A percentile compares a stretch with the other conserved stretches of the same genome.
These are phyloP conservation scores for Aphelidium insulamus DNA, from an alignment of 371 early-diverging fungal genomes.

Conservation along the genomic window DNA sequence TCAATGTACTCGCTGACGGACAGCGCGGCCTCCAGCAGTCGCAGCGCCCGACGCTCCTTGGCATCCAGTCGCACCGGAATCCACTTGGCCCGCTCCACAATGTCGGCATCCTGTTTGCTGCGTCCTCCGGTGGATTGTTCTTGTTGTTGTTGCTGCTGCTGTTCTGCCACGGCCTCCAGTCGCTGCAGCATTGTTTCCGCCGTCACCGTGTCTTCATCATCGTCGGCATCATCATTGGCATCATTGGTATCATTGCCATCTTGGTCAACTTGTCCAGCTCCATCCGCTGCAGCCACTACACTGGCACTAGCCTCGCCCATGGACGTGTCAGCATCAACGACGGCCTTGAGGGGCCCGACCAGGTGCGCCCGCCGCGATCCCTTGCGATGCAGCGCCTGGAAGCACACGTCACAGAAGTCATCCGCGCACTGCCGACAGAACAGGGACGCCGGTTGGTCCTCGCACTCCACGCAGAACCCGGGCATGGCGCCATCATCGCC, in stretches of 20 bases:
- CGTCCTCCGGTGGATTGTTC: slow-evolving; percentile 13
- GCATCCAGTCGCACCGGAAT: slow-evolving; percentile 74
- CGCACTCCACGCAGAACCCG: slow-evolving; percentile 5
- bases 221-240: slow-evolving; percentile 7
- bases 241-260: slow-evolving; percentile 2
- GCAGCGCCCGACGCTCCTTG: slow-evolving; percentile 64
- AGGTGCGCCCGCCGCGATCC: slow-evolving; percentile 44
- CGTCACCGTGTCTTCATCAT: slow-evolving; percentile 13
- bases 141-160: not conserved
- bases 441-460: slow-evolving; percentile 21
- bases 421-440: slow-evolving; percentile 53
- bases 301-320: not conserved
- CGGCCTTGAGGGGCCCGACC: slow-evolving; percentile 10
- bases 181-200: too few species aligned
- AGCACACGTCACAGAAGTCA: slow-evolving; percentile 79
- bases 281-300: not conserved
- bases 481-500: not conserved
- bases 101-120: slow-evolving; percentile 37
- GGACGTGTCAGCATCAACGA: not conserved
- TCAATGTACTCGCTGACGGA: slow-evolving; percentile 81
- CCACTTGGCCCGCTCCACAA: slow-evolving; percentile 58
- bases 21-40: slow-evolving; percentile 78
- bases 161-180: not conserved
- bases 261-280: slow-evolving; percentile 4
- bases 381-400: slow-evolving; percentile 60